Base-by-base conservation (phyloP, 1,139 yeast species). In the Kodamaea derodonti region DNA sequence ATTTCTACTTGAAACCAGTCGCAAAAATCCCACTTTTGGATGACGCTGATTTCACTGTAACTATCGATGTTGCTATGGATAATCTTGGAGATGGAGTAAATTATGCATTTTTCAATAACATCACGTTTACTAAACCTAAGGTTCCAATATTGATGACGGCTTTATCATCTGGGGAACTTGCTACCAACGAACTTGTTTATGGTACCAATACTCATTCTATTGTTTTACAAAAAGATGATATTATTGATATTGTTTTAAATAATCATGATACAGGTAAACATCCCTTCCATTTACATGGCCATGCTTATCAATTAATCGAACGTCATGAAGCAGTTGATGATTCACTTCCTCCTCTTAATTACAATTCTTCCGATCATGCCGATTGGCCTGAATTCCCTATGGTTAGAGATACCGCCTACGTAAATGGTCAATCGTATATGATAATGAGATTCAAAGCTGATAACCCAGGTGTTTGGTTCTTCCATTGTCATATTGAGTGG, bases 211-310 rank as follows among this genome's bases (percentile, higher is more conserved):
- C 95, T 36, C 76, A 87, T 54, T 49, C 95, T 0, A 69, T 73
- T 54, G 82, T 90, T 9, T 60, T 88, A 40, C 80, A 80, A 46
- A 75, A 81, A 47, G 80, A 78, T 51, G 88, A 80, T 52, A 65
- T 72, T 47, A 65, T 84, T 14, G 87, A 84, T 47, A 71, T 84
- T 43, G 78, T 81, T 11, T 51, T 84, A 31, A 84, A 84, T 64
- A 83, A 82, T 55, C 61, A 60, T 46, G 94, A 84, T 56, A 73
- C 84, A 5, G 94, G 94, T 48, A 78, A 71, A 47, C 95, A 84
- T 64, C 94, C 95, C n/a, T 84, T 84, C 81, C 94, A 84, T 63
- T 66, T 84, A 51, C 95, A 84, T 60, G 95, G 95, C 2, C 94
- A 84, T 54, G 70, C 54, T 27, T 84, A 84, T 75, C 94, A 84